Conservation (phyloP, 164 flowering plant species). For the Umbilicus rupestris region DNA sequence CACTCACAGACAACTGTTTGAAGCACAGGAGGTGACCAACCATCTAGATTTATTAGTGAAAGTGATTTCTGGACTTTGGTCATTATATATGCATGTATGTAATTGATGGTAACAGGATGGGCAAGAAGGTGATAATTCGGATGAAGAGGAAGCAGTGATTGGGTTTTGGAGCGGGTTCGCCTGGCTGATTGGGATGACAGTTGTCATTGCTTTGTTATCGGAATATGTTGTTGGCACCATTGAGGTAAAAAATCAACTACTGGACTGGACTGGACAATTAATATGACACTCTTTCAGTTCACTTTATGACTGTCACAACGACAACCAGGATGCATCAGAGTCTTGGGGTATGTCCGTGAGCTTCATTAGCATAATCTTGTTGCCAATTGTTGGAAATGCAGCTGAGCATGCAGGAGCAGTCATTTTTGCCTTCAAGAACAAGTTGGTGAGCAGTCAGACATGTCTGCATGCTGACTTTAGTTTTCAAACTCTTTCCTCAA, state of each 20-base stretch:
- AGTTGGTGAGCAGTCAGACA: constrained; percentile 17
- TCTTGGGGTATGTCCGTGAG: constrained; percentile 37
- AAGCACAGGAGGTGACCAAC: constrained; percentile 21
- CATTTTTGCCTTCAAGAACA: constrained; percentile 35
- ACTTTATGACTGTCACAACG: neutral
- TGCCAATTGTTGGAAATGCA: constrained; percentile 37
- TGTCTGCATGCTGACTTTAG: neutral
- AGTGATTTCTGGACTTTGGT: neutral
- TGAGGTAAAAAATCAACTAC: constrained; percentile 23
- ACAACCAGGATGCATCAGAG: constrained; percentile 33
- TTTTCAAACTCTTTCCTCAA: neutral
- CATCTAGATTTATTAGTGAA: neutral
- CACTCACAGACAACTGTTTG: constrained; percentile 33
- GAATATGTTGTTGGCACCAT: constrained; percentile 44
- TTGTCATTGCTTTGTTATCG: constrained; percentile 29
- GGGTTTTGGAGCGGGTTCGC: constrained; percentile 39
- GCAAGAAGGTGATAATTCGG: constrained; percentile 17
- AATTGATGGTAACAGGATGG: too few relatives aligned
- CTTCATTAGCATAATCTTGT: constrained; percentile 33
- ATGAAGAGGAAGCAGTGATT: constrained; percentile 29
- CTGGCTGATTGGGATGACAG: constrained; percentile 39
- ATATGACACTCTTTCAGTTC: neutral
- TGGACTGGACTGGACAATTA: too few relatives aligned
- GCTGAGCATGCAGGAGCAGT: constrained; percentile 38
- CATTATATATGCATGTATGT: too few relatives aligned